A percentile compares a stretch with the other conserved stretches of the same genome.
phyloP scores from a whole-genome alignment of 2,329 filamentous ascomycete species.

The Fusarium nygamai region DNA sequence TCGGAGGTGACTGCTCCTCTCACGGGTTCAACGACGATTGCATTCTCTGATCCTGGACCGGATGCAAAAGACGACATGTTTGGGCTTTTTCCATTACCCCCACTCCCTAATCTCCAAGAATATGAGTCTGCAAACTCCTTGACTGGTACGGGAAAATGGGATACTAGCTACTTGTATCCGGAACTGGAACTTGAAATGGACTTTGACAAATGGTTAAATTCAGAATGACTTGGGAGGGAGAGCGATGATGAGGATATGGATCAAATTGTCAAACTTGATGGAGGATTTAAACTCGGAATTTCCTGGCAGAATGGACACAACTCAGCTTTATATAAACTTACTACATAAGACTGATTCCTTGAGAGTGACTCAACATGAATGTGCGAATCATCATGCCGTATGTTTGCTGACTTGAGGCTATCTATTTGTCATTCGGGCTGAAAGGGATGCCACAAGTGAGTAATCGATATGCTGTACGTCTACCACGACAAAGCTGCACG shows the following conservation, averaged over 20 bases:
- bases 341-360: background rate
- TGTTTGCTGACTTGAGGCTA: background rate
- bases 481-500: background rate
- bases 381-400: background rate
- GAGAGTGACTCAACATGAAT: background rate
- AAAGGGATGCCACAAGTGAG: background rate
- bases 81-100: fast-evolving
- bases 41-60: background rate
- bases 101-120: background rate
- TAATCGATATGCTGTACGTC: background rate
- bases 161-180: fast-evolving
- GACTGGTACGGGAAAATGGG: background rate
- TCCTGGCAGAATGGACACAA: background rate
- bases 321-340: background rate
- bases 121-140: background rate
- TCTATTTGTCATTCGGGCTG: background rate
- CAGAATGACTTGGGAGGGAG: background rate
- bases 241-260: fast-evolving
- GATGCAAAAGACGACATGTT: background rate
- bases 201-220: too few relatives aligned
- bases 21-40: background rate
- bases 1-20: background rate
- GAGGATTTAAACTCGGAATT: fast-evolving
- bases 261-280: background rate
- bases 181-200: fast-evolving